phyloP scores from a whole-genome alignment of 108 stramenopile species.

The Aurantiochytrium sp. region DNA sequence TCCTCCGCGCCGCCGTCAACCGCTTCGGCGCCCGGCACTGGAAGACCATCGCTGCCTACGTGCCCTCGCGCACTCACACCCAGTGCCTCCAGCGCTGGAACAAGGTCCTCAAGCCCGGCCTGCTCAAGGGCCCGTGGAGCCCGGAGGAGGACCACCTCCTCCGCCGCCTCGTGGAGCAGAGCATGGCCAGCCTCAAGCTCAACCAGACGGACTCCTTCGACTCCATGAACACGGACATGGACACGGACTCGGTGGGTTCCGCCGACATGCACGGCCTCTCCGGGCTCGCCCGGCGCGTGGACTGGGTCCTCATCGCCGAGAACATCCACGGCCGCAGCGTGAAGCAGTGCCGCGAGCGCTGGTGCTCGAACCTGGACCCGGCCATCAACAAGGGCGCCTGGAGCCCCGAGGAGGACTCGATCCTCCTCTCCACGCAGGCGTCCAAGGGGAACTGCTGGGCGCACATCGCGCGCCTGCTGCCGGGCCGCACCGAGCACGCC shows the following conservation, averaged over 20 bases:
- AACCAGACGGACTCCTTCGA: slow-evolving; percentile 1
- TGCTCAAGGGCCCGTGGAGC: slow-evolving; percentile 57
- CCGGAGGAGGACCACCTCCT: slow-evolving; percentile 56
- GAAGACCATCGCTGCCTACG: background rate
- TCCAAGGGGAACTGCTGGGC: slow-evolving; percentile 53
- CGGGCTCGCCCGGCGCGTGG: background rate
- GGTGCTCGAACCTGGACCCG: slow-evolving; percentile 72
- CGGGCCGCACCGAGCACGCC: slow-evolving; percentile 53
- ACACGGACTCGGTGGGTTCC: background rate
- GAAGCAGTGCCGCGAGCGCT: slow-evolving; percentile 55
- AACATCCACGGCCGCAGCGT: slow-evolving; percentile 40
- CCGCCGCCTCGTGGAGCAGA: slow-evolving; percentile 9
- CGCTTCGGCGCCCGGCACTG: background rate
- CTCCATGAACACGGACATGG: background rate
- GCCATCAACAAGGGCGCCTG: slow-evolving; percentile 64
- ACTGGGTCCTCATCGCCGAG: slow-evolving; percentile 45
- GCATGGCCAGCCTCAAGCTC: slow-evolving; percentile 33
- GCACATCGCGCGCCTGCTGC: slow-evolving; percentile 46
- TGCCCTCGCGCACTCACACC: slow-evolving; percentile 45
- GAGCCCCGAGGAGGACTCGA: slow-evolving; percentile 58
- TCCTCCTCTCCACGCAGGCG: slow-evolving; percentile 38
- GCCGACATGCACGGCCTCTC: background rate
- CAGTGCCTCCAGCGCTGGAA: slow-evolving; percentile 66
- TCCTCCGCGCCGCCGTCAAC: slow-evolving; percentile 14
- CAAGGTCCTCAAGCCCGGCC: slow-evolving; percentile 59